These are phyloP conservation scores for Ceratobasidium sp. DNA, from an alignment of 1,284 basidiomycete species.

Conservation along the genomic window DNA sequence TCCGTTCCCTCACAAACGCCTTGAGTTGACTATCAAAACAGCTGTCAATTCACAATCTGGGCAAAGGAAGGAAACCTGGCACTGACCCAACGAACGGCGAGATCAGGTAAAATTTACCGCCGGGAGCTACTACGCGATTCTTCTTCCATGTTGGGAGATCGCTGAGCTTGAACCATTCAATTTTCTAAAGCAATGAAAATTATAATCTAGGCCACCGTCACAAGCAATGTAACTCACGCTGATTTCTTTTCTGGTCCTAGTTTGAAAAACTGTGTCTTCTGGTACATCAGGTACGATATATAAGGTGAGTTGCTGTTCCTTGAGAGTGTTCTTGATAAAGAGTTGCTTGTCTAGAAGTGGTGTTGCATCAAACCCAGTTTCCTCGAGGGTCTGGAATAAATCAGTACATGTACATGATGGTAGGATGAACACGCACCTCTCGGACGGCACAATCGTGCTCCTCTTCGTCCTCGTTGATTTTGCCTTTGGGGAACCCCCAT, in stretches of 20 bases:
- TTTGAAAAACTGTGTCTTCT: constrained; percentile 89
- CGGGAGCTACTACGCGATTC: constrained; percentile 54
- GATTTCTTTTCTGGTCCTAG: constrained; percentile 97
- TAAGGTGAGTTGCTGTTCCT: constrained; percentile 87
- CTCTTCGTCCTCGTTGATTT: constrained; percentile 95
- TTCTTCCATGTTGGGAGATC: constrained; percentile 95
- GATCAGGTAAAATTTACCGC: constrained; percentile 91
- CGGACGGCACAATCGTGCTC: constrained; percentile 84
- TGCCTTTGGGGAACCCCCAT: constrained; percentile 99
- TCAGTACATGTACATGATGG: constrained; percentile 21
- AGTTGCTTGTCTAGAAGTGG: constrained; percentile 71
- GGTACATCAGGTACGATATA: constrained; percentile 92
- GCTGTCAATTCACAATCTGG: constrained; percentile 25
- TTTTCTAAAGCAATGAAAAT: constrained; percentile 65
- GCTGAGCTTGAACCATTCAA: constrained; percentile 91
- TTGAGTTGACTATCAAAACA: constrained; percentile 61
- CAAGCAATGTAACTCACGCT: constrained; percentile 68
- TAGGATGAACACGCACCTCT: constrained; percentile 65
- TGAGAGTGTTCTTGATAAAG: constrained; percentile 87
- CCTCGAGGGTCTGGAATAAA: constrained; percentile 71
- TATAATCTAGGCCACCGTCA: constrained; percentile 8
- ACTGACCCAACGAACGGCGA: constrained; percentile 91
- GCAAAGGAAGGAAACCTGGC: constrained; percentile 15
- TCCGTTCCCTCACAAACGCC: constrained; percentile 60
- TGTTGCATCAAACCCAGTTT: constrained; percentile 89